A percentile compares a stretch with the other conserved stretches of the same genome.
Evolutionary conservation across 495 filamentous ascomycete species (phyloP).

Genomic region (Podospora australis): DNA sequence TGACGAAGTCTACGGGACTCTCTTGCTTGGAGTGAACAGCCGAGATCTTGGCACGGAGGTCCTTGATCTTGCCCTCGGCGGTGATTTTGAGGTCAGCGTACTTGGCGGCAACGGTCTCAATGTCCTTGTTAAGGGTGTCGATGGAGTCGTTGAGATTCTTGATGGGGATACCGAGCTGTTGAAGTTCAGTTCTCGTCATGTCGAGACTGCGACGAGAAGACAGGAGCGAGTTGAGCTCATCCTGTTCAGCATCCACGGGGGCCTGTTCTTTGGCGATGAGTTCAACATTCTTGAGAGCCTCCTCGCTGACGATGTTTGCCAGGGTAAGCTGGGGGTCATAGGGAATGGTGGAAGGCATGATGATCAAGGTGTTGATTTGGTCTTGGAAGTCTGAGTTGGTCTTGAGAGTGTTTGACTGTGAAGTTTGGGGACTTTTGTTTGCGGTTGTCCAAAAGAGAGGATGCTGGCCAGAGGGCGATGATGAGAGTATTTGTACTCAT

Average conservation of each 20-base stretch:
- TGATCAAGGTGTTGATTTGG: too few species aligned
- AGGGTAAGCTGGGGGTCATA: too few species aligned
- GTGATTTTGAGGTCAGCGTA: neutral
- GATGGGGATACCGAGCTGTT: neutral
- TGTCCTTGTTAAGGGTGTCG: neutral
- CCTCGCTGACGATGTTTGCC: too few species aligned
- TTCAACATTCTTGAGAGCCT: too few species aligned
- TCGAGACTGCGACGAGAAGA: neutral
- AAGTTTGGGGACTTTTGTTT: too few species aligned
- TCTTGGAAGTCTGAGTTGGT: too few species aligned
- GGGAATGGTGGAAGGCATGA: too few species aligned
- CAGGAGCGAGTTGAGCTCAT: neutral
- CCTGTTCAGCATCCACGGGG: neutral
- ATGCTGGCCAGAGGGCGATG: too few species aligned
- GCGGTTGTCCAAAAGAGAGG: too few species aligned
- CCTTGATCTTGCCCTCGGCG: neutral
- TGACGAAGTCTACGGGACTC: slow-evolving; percentile 1
- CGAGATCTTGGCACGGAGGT: neutral
- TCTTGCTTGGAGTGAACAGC: neutral
- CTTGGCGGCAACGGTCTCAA: neutral
- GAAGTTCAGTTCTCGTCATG: neutral
- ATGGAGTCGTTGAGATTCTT: neutral
- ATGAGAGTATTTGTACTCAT: too few species aligned
- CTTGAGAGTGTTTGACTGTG: too few species aligned
- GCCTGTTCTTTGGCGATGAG: neutral